Conservation (phyloP, 78 protist species). For the Dictyostelium citrinum region DNA sequence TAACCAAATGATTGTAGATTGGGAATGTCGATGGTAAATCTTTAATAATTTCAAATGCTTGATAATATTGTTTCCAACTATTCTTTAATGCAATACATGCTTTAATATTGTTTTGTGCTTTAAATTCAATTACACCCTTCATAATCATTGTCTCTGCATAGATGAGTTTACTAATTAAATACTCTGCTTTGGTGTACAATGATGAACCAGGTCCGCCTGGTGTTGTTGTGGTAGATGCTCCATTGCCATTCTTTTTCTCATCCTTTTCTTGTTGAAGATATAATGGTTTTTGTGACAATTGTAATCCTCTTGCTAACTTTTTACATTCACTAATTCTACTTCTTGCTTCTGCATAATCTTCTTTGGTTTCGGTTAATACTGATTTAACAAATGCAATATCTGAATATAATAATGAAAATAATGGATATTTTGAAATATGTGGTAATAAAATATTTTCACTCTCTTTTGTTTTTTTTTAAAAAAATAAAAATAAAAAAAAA, state of each 20-base stretch:
- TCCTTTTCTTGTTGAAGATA: conserved; percentile 70
- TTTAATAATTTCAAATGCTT: conserved; percentile 32
- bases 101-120: conserved; percentile 60
- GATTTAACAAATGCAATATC: conserved; percentile 65
- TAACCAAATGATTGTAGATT: conserved; percentile 22
- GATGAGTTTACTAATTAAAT: conserved; percentile 44
- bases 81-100: conserved; percentile 57
- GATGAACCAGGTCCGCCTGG: not conserved
- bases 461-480: not conserved
- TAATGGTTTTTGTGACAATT: conserved; percentile 65
- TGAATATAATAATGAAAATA: conserved; percentile 48
- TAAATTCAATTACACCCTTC: conserved; percentile 71
- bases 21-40: conserved; percentile 55
- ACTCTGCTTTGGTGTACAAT: conserved; percentile 53
- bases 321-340: conserved; percentile 41
- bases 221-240: not conserved
- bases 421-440: conserved; percentile 9
- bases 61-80: conserved; percentile 57
- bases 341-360: conserved; percentile 51
- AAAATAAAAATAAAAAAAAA: not conserved
- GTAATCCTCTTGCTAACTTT: conserved; percentile 38
- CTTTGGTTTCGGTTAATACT: conserved; percentile 70
- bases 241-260: conserved; percentile 43
- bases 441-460: conserved; percentile 39
- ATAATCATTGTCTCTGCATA: conserved; percentile 70